Evolutionary conservation across 805 yeast genomes (phyloP), one percentile per base, ranked within the genome.

Genomic region (Cyberlindnera subsufficiens): DNA sequence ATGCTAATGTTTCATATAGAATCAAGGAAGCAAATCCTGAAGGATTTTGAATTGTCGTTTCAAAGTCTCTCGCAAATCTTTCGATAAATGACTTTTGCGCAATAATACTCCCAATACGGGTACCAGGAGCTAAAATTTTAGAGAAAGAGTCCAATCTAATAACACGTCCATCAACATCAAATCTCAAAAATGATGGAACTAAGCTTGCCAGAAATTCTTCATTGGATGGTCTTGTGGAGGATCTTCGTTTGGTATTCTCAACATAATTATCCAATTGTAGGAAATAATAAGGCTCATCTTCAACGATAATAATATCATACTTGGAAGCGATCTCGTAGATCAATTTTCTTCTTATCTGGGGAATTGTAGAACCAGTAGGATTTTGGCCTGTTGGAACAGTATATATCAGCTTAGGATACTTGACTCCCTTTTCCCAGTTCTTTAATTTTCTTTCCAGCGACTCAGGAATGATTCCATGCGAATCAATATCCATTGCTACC

Each of bases 81-180:
- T 84, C 88, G 51, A 86, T 58, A 39, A 89, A 61, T 15, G 56
- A 51, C 35, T 69, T 67, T 61, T 85, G 89, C 46, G 84, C 95
- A 22, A 85, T 82, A 47, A 89, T 72, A 96, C 96, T 90, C 42
- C 96, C 96, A 45, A 86, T 60, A 68, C 97, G 81, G 27, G 80
- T 57, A 53, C 96, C 96, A n/a, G 97, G 97, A 3, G 96, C 96
- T 42, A 90, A 67, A 20, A 89, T 89, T 68, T 89, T 89, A 40
- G 96, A 88, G 66, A 86, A 82, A 2, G 96, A 85, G 63, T 89
- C 97, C 58, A 90, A 72, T 90, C 96, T 27, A 27, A 40, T 30
- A 8, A 40, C 42, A 7, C 30, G 29, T 8, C 42, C 42, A 15
- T 40, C 42, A 15, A 72, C 68, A 63, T 89, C 97, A 53, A 82